phyloP scores from a whole-genome alignment of 768 basidiomycete species.

The Podaxis sp. region DNA sequence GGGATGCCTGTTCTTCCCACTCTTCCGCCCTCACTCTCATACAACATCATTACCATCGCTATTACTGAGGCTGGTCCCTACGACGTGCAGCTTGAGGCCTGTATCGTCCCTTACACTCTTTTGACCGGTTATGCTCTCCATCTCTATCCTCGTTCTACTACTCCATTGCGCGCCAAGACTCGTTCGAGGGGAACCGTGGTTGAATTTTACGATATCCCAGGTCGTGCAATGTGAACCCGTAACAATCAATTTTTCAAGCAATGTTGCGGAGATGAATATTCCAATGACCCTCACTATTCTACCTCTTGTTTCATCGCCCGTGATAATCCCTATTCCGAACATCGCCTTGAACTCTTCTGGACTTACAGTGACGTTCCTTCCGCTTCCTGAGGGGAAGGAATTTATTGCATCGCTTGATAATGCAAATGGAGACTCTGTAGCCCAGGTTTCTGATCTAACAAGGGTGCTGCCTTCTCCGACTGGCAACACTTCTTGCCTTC shows the following conservation, averaged over 20 bases:
- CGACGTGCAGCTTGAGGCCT: constrained; percentile 24
- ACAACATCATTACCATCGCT: constrained; percentile 19
- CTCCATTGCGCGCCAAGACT: constrained; percentile 23
- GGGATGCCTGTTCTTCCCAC: constrained; percentile 10
- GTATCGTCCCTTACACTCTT: constrained; percentile 22
- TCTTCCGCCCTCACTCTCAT: constrained; percentile 21
- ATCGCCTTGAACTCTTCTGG: constrained; percentile 37
- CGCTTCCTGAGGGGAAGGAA: constrained; percentile 44
- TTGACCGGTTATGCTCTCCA: constrained; percentile 27
- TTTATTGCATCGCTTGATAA: constrained; percentile 61
- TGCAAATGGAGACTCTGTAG: constrained; percentile 36
- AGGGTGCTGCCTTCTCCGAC: constrained; percentile 39
- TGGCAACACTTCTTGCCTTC: constrained; percentile 42
- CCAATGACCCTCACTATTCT: constrained; percentile 51
- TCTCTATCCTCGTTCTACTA: constrained; percentile 32
- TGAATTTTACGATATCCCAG: constrained; percentile 35
- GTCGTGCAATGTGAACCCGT: constrained; percentile 57
- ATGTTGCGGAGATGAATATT: constrained; percentile 30
- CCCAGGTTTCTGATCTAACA: constrained; percentile 48
- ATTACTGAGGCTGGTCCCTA: constrained; percentile 32
- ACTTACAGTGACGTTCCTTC: constrained; percentile 49
- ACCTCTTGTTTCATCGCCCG: constrained; percentile 51
- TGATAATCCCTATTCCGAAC: constrained; percentile 45
- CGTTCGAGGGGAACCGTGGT: neutral
- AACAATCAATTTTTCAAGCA: constrained; percentile 43